Evolutionary conservation across 805 yeast species (phyloP), one percentile per base, ranked within the genome.

Genomic region (Ogataea methylovora): DNA sequence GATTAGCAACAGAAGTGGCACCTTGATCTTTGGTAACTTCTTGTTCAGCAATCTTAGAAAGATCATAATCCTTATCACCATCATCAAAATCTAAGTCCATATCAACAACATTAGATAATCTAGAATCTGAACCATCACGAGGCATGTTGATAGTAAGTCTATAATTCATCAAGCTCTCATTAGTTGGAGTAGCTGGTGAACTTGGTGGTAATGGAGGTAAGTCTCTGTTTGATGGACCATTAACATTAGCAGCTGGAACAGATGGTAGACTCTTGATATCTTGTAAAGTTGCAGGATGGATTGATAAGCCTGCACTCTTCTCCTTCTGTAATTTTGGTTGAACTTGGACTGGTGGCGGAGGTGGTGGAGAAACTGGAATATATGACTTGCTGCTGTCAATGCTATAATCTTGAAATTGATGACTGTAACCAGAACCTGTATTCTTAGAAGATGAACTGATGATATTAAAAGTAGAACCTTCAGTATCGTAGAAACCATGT

Each of bases 121-220:
- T 37, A 31, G 34, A 13, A 21, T 44, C 47, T 10, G 40, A 43
- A 8, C 44, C 52, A 17, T 49, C 51, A 31, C 37, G 40, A 1
- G 50, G 48, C 30, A 49, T 22, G 25, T 42, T 38, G 29, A 51
- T 24, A 2, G 55, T 47, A 27, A 51, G 26, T 30, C 56, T 39
- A 35, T 51, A 51, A 26, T 51, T 51, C 46, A 45, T 39, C 27
- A 51, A 32, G 19, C 49, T 38, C 18, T 51, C 54, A 10, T 51
- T 43, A n/a, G 48, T 46, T 4, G 54, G 54, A 3, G 54, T 48
- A 16, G 39, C 38, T 12, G 51, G 51, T 8, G 34, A 3, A 34
- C 39, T 20, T 31, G 43, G 16, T 30, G 35, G 12, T 30, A 24
- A 18, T 30, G 41, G n/a, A 24, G 36, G 28, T 34, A 34, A 21